Evolutionary conservation across 768 basidiomycete species (phyloP).

Genomic region (Lentinula edodes): DNA sequence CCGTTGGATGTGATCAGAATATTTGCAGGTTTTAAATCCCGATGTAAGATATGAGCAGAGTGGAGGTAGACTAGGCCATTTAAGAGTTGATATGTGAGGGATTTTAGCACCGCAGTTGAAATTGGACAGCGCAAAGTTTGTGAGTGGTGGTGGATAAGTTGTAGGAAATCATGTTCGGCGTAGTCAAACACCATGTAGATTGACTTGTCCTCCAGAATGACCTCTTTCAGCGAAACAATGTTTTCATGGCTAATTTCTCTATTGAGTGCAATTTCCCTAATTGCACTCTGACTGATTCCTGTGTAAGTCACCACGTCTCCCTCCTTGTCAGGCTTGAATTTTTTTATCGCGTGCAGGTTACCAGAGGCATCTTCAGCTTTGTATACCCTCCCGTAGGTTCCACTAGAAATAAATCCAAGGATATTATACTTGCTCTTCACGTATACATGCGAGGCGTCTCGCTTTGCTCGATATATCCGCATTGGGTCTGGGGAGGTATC

Average conservation of each 20-base stretch:
- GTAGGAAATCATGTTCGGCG: slow-evolving; percentile 97
- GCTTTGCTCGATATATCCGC: slow-evolving; percentile 76
- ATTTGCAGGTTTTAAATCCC: slow-evolving; percentile 97
- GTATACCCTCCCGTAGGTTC: slow-evolving; percentile 98
- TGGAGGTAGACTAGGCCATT: slow-evolving; percentile 95
- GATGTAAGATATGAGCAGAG: slow-evolving; percentile 90
- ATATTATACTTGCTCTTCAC: slow-evolving; percentile 85
- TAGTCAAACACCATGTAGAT: slow-evolving; percentile 99
- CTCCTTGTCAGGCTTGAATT: slow-evolving; percentile 99
- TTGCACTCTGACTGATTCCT: slow-evolving; percentile 96
- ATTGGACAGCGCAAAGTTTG: slow-evolving; percentile 80
- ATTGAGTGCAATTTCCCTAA: slow-evolving; percentile 92
- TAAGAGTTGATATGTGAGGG: slow-evolving; percentile 88
- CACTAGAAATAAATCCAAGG: slow-evolving; percentile 95
- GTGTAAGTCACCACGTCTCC: slow-evolving; percentile 95
- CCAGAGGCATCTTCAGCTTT: slow-evolving; percentile 80
- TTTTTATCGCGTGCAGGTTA: slow-evolving; percentile 91
- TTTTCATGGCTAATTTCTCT: slow-evolving; percentile 89
- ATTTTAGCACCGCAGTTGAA: slow-evolving; percentile 77
- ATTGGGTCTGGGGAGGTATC: slow-evolving; percentile 55
- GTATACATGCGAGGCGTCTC: slow-evolving; percentile 60
- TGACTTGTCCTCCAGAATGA: slow-evolving; percentile 95
- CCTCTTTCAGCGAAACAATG: slow-evolving; percentile 85
- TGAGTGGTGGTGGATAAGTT: slow-evolving; percentile 98
- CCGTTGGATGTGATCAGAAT: slow-evolving; percentile 90